Evolutionary conservation across 306 rosid genomes (phyloP).

Genomic region (Casuarina equisetifolia): DNA sequence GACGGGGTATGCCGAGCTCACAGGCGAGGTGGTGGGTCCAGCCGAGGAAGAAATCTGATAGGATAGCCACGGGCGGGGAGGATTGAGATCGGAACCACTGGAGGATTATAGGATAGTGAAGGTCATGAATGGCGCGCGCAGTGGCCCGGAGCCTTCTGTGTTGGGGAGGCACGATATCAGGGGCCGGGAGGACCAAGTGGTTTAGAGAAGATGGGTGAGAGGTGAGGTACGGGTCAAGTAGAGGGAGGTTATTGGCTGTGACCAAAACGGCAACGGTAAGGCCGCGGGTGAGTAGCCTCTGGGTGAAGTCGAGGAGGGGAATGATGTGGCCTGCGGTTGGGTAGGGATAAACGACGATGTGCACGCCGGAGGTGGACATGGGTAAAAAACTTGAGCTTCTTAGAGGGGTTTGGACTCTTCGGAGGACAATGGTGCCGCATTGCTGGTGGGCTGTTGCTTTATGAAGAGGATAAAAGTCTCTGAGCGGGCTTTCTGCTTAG

Average conservation of each 20-base stretch:
- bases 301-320: constrained; percentile 39
- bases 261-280: constrained; percentile 41
- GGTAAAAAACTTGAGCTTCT: neutral
- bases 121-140: constrained; percentile 25
- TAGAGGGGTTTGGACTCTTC: neutral
- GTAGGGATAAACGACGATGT: constrained; percentile 42
- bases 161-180: constrained; percentile 1
- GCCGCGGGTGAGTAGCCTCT: constrained; percentile 33
- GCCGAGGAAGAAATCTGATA: constrained; percentile 53
- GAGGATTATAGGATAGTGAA: constrained; percentile 38
- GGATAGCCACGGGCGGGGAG: constrained; percentile 33
- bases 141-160: neutral
- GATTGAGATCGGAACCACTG: constrained; percentile 35
- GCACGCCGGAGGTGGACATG: constrained; percentile 19
- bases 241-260: constrained; percentile 25
- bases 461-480: too few relatives aligned
- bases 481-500: too few relatives aligned
- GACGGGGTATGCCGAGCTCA: constrained; percentile 31
- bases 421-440: neutral
- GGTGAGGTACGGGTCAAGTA: constrained; percentile 30
- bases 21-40: constrained; percentile 50
- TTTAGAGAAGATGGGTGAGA: constrained; percentile 40
- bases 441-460: too few relatives aligned
- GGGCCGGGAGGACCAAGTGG: constrained; percentile 31
- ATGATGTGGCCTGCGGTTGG: constrained; percentile 50